phyloP scores from a whole-genome alignment of 2,329 filamentous ascomycete genomes.

The Cordyceps javanica region DNA sequence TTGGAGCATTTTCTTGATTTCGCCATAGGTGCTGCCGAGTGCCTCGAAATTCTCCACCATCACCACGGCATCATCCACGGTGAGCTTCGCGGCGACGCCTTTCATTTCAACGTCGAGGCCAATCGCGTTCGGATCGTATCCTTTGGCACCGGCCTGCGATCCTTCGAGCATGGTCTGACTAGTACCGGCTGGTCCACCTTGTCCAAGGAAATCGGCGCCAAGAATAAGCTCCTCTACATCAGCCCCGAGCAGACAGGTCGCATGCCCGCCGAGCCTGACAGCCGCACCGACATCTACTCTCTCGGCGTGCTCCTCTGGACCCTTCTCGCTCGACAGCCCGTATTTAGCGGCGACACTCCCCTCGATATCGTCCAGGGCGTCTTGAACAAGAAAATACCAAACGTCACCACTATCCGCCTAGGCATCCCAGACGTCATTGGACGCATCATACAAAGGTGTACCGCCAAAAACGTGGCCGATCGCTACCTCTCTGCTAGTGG shows the following conservation, averaged over 20 bases:
- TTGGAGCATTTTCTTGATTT: conserved; percentile 81
- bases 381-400: conserved; percentile 69
- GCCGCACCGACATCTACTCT: conserved; percentile 88
- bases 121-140: conserved; percentile 72
- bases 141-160: conserved; percentile 78
- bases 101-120: conserved; percentile 72
- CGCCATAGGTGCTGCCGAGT: conserved; percentile 80
- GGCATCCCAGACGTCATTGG: conserved; percentile 81
- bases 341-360: conserved; percentile 73
- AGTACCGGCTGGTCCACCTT: conserved; percentile 82
- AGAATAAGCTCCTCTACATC: conserved; percentile 85
- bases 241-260: conserved; percentile 92
- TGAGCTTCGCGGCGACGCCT: conserved; percentile 84
- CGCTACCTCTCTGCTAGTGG: conserved; percentile 87
- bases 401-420: conserved; percentile 67
- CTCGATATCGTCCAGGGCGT: conserved; percentile 91
- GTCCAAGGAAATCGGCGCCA: conserved; percentile 77
- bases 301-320: conserved; percentile 86
- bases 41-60: conserved; percentile 86
- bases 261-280: conserved; percentile 87
- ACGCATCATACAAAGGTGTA: conserved; percentile 85
- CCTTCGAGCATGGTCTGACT: conserved; percentile 83
- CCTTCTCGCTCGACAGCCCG: conserved; percentile 70
- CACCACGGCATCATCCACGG: conserved; percentile 81
- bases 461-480: conserved; percentile 78